Base-by-base conservation (phyloP, 176 grass and related monocot species). In the Elymus sibiricus region DNA sequence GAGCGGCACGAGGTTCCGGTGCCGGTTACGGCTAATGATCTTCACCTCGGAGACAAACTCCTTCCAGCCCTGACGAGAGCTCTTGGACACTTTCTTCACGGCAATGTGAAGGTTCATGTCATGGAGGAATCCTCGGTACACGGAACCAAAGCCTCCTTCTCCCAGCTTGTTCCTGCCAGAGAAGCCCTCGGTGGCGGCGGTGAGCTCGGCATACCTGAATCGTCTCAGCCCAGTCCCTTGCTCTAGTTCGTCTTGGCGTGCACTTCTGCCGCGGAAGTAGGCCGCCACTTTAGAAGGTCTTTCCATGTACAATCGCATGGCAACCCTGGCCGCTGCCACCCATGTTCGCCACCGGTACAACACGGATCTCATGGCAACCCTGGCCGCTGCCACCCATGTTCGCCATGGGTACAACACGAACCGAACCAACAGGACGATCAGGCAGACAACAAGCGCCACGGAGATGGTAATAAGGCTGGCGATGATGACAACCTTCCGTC, bases 1-100 rank as follows among this genome's bases (percentile, higher is more conserved):
- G 49, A 95, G 83, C 67, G 86, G 90, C 16, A 95, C 91, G 0
- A 93, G 82, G 64, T 93, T 89, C 0, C 85, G 88, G 46, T 90
- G 91, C 34, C 91, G 2, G 1, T 85, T 64, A 2, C 78, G 85
- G 85, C 88, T 90, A 21, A 95, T 95, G 53, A 92, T 75, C 42
- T 8, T 76, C 15, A 92, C 83, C 88, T 95, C 93, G 0, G 90
- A 53, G 70, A 70, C 76, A 37, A 81, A 92, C 86, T 92, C 88
- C 63, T 92, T 90, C 74, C 70, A 77, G 2, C 93, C 93, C 60
- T 95, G 93, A 0, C 55, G 14, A 7, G 74, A 82, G 7, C 2
- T 82, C 47, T 87, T 2, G 0, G 86, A 82, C 13, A 82, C 71
- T 14, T 26, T 76, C 79, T 87, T 87, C 7, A 87, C 62, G 0